Evolutionary conservation across 805 yeast species (phyloP).

Genomic region (Candida broadrunensis): DNA sequence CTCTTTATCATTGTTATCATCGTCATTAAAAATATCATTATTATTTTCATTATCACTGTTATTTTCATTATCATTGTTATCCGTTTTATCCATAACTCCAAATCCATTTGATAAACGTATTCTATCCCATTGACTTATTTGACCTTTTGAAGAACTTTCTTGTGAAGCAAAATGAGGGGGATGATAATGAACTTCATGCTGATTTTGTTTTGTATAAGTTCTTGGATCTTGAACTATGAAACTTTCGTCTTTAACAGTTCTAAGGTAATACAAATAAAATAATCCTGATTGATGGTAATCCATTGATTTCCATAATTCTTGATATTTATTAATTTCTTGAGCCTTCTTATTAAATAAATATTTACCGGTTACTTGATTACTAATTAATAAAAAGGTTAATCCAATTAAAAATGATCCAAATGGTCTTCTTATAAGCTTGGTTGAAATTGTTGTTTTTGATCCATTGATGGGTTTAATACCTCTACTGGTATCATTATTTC

Average conservation of each 20-base stretch:
- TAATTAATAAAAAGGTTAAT: slow-evolving; percentile 4
- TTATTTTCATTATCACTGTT: slow-evolving; percentile 1
- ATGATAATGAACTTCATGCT: slow-evolving; percentile 27
- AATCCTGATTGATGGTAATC: slow-evolving; percentile 33
- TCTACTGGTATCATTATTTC: background rate
- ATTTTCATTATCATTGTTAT: background rate
- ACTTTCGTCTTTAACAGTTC: slow-evolving; percentile 50
- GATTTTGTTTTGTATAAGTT: slow-evolving; percentile 19
- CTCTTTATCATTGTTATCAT: background rate
- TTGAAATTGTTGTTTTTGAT: slow-evolving; percentile 3
- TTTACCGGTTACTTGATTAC: slow-evolving; percentile 22
- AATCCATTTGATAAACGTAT: slow-evolving; percentile 33
- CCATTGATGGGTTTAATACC: background rate
- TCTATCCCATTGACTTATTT: slow-evolving; percentile 30
- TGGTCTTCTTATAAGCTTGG: slow-evolving; percentile 23
- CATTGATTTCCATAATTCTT: slow-evolving; percentile 34
- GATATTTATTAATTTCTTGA: slow-evolving; percentile 12
- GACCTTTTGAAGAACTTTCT: background rate
- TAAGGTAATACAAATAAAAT: slow-evolving; percentile 46
- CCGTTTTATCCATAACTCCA: slow-evolving; percentile 2
- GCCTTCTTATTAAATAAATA: slow-evolving; percentile 18
- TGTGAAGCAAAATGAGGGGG: slow-evolving; percentile 9
- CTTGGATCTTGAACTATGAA: slow-evolving; percentile 57
- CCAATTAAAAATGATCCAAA: slow-evolving; percentile 31
- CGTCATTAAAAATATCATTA: background rate